Evolutionary conservation across 306 rosid genomes (phyloP), one percentile per base, ranked within the genome.

Genomic region (Prunus kanzakura): DNA sequence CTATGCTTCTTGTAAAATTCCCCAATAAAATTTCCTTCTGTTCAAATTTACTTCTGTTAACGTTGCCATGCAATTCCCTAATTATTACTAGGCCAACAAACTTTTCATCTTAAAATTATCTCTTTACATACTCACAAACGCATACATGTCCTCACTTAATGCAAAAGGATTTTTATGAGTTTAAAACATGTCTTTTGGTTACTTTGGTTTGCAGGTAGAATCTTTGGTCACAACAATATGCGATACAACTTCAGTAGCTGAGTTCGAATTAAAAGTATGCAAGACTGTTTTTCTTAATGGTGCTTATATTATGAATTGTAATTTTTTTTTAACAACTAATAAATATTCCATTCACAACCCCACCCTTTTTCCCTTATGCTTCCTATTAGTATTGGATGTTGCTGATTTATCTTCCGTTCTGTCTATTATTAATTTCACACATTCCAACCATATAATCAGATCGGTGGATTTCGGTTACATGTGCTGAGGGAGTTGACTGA

Each of bases 251-350:
- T 89, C 97, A 76, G 65, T 93, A 68, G 87, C 71, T 41, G 97
- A 91, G 82, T 57, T 93, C 38, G 87, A 93, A 58, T 41, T 93
- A 78, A 93, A 86, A 79, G 98, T 93, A 90, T 72, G 94, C 67
- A 55, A 57, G 45, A 11, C 11, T 15, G 25, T 67, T 49, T 35
- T 20, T 60, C 9, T 2, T 23, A 23, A 18, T 22, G 3, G 19
- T 30, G 46, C 27, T 15, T 16, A 20, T 23, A 69, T 41, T 41
- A 78, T 68, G 64, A 61, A 47, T 73, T 78, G 77, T 56, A 74
- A 71, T 18, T 43, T 73, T 41, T 64, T 35, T 35, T 35, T 35
- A 35, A 63, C 70, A 68, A 55, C 71, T 9, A n/a, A 20, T 54
- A n/a, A 38, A 45, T 58, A 23, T 66, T 61, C 55, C 29, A 15